These are phyloP conservation scores for Stenocarpella maydis DNA, from an alignment of 2,329 filamentous ascomycete species.

Conservation along the genomic window DNA sequence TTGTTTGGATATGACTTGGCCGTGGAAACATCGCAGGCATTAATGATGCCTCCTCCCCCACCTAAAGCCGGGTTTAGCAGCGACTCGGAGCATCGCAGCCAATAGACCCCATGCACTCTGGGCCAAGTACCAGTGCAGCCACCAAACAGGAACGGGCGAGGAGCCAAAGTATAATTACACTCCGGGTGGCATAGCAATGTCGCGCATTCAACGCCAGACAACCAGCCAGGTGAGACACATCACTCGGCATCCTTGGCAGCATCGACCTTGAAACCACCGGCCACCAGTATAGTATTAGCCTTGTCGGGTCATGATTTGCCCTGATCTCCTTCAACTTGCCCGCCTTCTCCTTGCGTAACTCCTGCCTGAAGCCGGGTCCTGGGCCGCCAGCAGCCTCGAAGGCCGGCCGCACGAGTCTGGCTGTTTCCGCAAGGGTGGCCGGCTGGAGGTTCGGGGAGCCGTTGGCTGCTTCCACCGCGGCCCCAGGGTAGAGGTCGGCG, in stretches of 20 bases:
- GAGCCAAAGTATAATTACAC: too few species aligned
- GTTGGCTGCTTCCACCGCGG: neutral
- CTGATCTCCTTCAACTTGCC: slow-evolving; percentile 29
- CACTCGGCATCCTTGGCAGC: neutral
- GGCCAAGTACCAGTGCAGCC: too few species aligned
- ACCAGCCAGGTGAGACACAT: neutral
- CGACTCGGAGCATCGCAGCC: too few species aligned
- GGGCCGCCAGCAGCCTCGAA: neutral
- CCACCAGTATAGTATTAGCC: slow-evolving; percentile 26
- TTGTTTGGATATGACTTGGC: too few species aligned
- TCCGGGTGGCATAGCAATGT: neutral
- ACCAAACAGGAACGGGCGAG: neutral
- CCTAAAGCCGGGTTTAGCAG: too few species aligned
- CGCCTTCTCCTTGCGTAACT: slow-evolving; percentile 12
- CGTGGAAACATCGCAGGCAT: too few species aligned
- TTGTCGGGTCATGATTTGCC: slow-evolving; percentile 29
- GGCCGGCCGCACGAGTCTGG: neutral
- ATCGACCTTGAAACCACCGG: slow-evolving; percentile 26
- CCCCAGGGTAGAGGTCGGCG: slow-evolving; percentile 14
- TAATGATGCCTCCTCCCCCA: too few species aligned
- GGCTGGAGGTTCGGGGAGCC: neutral
- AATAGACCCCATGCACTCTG: neutral
- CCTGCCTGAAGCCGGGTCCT: neutral
- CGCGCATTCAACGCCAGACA: neutral
- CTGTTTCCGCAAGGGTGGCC: neutral